phyloP scores from a whole-genome alignment of 768 basidiomycete genomes.

The Mycena belliarum region DNA sequence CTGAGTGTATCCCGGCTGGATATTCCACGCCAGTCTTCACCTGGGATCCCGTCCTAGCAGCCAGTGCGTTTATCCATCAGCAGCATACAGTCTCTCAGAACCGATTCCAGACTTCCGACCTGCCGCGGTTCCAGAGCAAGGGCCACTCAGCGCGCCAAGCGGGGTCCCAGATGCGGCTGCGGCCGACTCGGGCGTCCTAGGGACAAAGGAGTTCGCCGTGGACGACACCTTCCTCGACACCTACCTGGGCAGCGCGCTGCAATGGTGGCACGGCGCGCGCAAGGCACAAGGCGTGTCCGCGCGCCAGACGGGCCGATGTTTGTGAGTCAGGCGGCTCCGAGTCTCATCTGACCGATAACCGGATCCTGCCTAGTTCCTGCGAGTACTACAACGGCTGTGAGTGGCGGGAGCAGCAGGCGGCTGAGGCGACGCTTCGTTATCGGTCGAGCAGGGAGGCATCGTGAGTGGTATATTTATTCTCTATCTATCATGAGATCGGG shows the following conservation, averaged over 20 bases:
- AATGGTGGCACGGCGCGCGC: slow-evolving; percentile 78
- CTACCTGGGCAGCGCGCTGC: slow-evolving; percentile 54
- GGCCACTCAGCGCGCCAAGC: no score
- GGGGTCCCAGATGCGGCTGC: neutral
- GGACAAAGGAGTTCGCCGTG: slow-evolving; percentile 59
- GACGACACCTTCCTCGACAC: slow-evolving; percentile 52
- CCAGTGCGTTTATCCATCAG: no score
- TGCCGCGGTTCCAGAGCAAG: neutral
- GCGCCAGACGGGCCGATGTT: slow-evolving; percentile 62
- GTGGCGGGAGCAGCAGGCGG: slow-evolving; percentile 67
- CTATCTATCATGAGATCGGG: neutral
- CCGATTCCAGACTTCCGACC: neutral
- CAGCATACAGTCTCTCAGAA: neutral
- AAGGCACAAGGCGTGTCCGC: slow-evolving; percentile 70
- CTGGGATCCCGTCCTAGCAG: no score
- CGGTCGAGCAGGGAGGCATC: neutral
- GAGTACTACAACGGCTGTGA: slow-evolving; percentile 79
- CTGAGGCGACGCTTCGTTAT: slow-evolving; percentile 29
- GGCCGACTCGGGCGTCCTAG: slow-evolving; percentile 51
- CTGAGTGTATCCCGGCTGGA: neutral
- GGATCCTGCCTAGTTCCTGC: slow-evolving; percentile 49
- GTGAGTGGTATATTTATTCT: neutral
- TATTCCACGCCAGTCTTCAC: neutral
- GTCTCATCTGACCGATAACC: neutral
- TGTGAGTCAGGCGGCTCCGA: slow-evolving; percentile 50